These are phyloP conservation scores for Mycosphaerelloides madeirae DNA, from an alignment of 2,329 filamentous ascomycete species.

Conservation along the genomic window DNA sequence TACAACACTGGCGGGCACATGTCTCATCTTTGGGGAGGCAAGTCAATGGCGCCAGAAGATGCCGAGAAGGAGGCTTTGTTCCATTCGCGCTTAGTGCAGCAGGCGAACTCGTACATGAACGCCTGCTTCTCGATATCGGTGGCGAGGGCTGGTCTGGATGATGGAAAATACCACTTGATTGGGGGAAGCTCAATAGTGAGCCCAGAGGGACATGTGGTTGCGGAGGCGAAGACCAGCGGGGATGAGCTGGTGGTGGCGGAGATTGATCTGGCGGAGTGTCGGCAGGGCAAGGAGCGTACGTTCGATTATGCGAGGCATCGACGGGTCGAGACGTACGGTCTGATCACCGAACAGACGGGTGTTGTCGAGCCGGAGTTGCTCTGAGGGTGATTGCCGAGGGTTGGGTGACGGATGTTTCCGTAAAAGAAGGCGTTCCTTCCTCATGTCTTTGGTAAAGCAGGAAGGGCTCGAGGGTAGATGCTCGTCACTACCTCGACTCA, in stretches of 20 bases:
- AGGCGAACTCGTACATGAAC: conserved; percentile 52
- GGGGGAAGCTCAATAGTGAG: conserved; percentile 46
- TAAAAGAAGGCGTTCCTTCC: no score
- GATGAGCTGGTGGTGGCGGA: conserved; percentile 52
- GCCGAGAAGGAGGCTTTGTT: conserved; percentile 48
- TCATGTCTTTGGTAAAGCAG: no score
- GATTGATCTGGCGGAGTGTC: conserved; percentile 47
- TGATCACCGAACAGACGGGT: conserved; percentile 41
- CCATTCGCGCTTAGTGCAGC: conserved; percentile 50
- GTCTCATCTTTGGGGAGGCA: conserved; percentile 43
- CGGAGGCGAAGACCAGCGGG: conserved; percentile 44
- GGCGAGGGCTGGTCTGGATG: conserved; percentile 49
- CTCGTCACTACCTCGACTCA: no score
- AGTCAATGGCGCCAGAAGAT: conserved; percentile 40
- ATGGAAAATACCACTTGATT: conserved; percentile 49
- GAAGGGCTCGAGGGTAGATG: no score
- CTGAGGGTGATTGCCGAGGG: no score
- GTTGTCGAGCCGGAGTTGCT: conserved; percentile 36
- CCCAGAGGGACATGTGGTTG: conserved; percentile 48
- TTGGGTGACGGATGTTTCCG: no score
- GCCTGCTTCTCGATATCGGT: conserved; percentile 48
- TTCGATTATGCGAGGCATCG: conserved; percentile 46
- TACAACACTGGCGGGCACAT: conserved; percentile 43
- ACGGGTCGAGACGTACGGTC: conserved; percentile 41
- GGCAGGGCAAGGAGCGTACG: conserved; percentile 44